Conservation (phyloP, 2,329 filamentous ascomycete genomes). For the Leptodontidium sp. region DNA sequence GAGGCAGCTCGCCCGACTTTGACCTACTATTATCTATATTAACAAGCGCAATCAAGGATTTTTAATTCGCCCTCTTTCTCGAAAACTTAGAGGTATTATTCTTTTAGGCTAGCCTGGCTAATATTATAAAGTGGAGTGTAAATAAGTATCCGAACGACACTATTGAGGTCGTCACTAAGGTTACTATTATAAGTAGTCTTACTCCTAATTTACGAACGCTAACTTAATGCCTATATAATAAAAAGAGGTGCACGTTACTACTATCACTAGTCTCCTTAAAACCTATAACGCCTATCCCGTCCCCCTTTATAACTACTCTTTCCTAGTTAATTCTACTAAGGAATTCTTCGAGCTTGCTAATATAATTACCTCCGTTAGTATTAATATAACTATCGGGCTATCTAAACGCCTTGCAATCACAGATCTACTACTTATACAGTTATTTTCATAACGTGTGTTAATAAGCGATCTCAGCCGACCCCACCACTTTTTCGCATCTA, state of each 20-base stretch:
- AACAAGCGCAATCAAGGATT: background rate
- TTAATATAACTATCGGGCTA: background rate
- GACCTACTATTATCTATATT: background rate
- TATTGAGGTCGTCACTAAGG: background rate
- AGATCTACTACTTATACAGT: background rate
- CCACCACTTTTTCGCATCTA: no score
- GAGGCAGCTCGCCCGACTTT: background rate
- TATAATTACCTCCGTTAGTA: background rate
- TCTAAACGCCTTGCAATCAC: background rate
- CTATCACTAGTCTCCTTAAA: background rate
- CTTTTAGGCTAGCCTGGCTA: background rate
- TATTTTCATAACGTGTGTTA: no score
- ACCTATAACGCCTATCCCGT: background rate
- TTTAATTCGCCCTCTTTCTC: background rate
- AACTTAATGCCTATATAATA: background rate
- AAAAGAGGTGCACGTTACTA: background rate
- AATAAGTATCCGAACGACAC: background rate
- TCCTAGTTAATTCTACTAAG: background rate
- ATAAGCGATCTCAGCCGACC: no score
- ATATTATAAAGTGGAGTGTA: background rate
- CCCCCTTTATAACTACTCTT: background rate
- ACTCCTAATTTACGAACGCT: background rate
- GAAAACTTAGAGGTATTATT: background rate
- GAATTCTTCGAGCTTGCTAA: background rate
- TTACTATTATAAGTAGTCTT: background rate